These are phyloP conservation scores for Musa balbisiana DNA, from an alignment of 202 grass and related monocot species.

Conservation along the genomic window DNA sequence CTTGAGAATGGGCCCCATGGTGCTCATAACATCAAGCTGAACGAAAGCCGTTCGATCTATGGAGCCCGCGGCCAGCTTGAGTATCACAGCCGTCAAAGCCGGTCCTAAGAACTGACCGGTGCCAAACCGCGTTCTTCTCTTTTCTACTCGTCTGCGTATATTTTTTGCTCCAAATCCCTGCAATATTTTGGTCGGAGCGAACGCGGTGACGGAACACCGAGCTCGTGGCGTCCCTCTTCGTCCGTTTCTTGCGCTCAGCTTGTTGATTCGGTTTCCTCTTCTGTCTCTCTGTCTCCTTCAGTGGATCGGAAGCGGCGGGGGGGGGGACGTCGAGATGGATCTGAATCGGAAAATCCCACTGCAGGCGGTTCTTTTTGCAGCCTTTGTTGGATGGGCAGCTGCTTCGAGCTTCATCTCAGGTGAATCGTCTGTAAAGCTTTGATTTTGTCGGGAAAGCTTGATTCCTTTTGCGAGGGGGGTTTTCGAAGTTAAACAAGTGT, in stretches of 20 bases:
- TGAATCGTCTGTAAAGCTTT: constrained; percentile 2
- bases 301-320: constrained; percentile 17
- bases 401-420: constrained; percentile 59
- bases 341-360: constrained; percentile 21
- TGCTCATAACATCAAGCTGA: too few species aligned
- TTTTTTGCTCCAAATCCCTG: too few species aligned
- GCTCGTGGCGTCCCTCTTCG: not conserved
- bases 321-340: constrained; percentile 29
- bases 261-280: not conserved
- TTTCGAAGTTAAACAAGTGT: not conserved
- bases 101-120: too few species aligned
- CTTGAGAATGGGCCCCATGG: too few species aligned
- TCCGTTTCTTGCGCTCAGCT: constrained; percentile 25
- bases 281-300: not conserved
- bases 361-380: constrained; percentile 28
- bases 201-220: too few species aligned
- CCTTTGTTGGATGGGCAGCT: constrained; percentile 20
- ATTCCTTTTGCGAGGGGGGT: not conserved
- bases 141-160: too few species aligned
- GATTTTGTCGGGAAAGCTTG: not conserved
- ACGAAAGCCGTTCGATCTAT: too few species aligned
- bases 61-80: too few species aligned
- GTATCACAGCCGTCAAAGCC: too few species aligned
- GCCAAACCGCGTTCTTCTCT: too few species aligned
- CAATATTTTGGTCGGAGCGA: too few species aligned